Base-by-base conservation (phyloP, 2,329 filamentous ascomycete genomes). In the Allantophomopsis lycopodina region DNA sequence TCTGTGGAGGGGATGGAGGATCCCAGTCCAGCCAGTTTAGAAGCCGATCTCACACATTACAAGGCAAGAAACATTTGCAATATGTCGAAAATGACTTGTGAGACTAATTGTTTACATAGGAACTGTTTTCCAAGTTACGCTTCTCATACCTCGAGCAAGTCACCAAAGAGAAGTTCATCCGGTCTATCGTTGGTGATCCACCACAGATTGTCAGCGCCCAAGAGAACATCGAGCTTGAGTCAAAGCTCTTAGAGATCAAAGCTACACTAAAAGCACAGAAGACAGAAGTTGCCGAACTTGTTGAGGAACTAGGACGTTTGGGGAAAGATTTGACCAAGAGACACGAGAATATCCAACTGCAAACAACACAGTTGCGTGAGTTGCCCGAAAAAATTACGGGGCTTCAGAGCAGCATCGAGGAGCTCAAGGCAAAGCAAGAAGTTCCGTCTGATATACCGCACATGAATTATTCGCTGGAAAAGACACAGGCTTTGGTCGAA, bases 121-220 rank as follows among this genome's bases (percentile, higher is more conserved):
- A 95, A 61, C 74, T 96, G 15, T 98, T 96, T 61, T 82, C 86
- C 33, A 96, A 98, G 63, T 71, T 96, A 32, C 85, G 89, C 50
- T 96, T 96, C 66, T 93, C 84, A 47, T 96, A 96, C 61, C 83
- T 95, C 50, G 91, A 98, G 62, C 91, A 96, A 66, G 87, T 96
- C 46, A 96, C 89, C 35, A 98, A 96, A 62, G 91, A 98, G 59
- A 94, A 94, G 55, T 96, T 95, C 60, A 79, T 98, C 40, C 84
- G 87, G 49, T 80, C 84, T 46, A 93, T 96, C 50, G 86, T 93
- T 13, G 86, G 85, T 46, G 84, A 94, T 46, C 86, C 88, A 37
- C 91, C 89, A 0, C 69, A 88, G 13, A 81, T 96, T 35, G 83
- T 94, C 42, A 80, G 80, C 32, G 75, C 79, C 34, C 73, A 79